These are phyloP conservation scores for Evansstolkia leycettana DNA, from an alignment of 495 filamentous ascomycete genomes.

Conservation along the genomic window DNA sequence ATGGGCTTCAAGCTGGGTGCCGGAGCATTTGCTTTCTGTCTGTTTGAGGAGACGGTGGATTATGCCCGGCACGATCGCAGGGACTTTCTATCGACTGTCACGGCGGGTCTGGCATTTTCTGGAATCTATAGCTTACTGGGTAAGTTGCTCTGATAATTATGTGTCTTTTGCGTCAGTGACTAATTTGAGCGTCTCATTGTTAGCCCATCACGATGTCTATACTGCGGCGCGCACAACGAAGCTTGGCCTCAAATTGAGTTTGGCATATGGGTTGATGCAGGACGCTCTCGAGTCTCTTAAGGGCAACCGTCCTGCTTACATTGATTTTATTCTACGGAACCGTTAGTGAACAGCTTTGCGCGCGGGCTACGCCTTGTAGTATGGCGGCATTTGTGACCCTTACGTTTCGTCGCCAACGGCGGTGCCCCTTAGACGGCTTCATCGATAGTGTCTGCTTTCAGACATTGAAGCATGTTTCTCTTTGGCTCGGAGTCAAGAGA, in stretches of 20 bases:
- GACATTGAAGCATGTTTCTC: too few species aligned
- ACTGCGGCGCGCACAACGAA: slow-evolving; percentile 79
- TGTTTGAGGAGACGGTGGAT: slow-evolving; percentile 78
- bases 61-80: slow-evolving; percentile 48
- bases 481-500: too few species aligned
- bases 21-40: slow-evolving; percentile 57
- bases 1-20: slow-evolving; percentile 56
- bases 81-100: slow-evolving; percentile 64
- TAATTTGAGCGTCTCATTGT: slow-evolving; percentile 6
- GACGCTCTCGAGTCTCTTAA: slow-evolving; percentile 51
- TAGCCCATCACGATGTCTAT: slow-evolving; percentile 70
- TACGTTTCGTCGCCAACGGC: too few species aligned
- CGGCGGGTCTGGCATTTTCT: slow-evolving; percentile 69
- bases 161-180: slow-evolving; percentile 1
- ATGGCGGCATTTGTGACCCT: too few species aligned
- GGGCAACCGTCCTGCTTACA: slow-evolving; percentile 58
- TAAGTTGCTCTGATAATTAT: slow-evolving; percentile 43
- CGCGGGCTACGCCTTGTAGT: slow-evolving; percentile 11
- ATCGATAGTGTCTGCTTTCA: too few species aligned
- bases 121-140: slow-evolving; percentile 82
- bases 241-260: slow-evolving; percentile 62
- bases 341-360: slow-evolving; percentile 8
- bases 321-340: slow-evolving; percentile 50
- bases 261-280: slow-evolving; percentile 70
- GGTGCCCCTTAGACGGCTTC: too few species aligned